phyloP scores from a whole-genome alignment of 139 green algal genomes.

The Haematococcus sp. region DNA sequence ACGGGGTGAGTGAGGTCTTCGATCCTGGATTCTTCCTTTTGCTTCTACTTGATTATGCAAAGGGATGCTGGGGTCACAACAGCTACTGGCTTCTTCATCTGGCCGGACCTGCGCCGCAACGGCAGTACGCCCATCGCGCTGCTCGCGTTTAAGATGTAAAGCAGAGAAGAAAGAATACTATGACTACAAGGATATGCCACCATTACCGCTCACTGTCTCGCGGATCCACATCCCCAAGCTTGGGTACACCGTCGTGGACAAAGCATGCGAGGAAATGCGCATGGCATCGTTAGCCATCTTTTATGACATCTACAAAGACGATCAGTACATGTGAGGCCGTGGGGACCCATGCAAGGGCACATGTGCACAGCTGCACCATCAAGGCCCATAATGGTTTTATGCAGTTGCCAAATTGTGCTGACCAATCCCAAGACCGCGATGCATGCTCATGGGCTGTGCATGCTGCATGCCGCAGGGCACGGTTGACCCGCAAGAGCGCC shows the following conservation, averaged over 20 bases:
- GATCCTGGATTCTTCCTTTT: no score
- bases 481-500: constrained; percentile 35
- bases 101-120: not conserved
- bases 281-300: constrained; percentile 57
- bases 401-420: not conserved
- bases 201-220: constrained; percentile 44
- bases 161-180: constrained; percentile 45
- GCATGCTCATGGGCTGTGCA: constrained; percentile 4
- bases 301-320: constrained; percentile 62
- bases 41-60: no score
- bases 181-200: constrained; percentile 59
- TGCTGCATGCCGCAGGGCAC: not conserved
- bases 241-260: constrained; percentile 44
- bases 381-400: no score
- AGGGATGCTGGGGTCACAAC: not conserved
- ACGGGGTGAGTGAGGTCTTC: no score
- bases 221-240: constrained; percentile 47
- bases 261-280: constrained; percentile 25
- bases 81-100: not conserved
- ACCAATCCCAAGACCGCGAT: not conserved
- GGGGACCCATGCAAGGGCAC: not conserved
- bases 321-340: constrained; percentile 44
- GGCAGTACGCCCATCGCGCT: not conserved
- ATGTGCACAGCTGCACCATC: not conserved
- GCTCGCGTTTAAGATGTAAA: not conserved